These are phyloP conservation scores for Selaginella tamariscina DNA, from an alignment of 75 land plant genomes.

Conservation along the genomic window DNA sequence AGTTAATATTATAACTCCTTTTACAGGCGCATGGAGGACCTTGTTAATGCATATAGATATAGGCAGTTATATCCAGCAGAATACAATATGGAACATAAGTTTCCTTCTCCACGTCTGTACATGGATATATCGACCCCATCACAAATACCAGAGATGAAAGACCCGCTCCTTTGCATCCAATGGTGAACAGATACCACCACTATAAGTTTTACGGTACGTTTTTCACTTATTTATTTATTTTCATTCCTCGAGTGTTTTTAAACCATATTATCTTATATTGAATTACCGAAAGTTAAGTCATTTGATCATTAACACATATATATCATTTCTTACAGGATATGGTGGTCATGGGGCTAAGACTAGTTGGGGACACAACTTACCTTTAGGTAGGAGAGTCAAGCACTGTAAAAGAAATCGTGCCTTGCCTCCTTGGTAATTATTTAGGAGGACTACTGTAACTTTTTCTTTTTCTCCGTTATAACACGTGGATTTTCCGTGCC, in stretches of 20 bases:
- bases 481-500: conserved; percentile 4
- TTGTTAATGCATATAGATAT: background rate
- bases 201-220: background rate
- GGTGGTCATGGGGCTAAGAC: background rate
- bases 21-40: background rate
- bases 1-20: no score
- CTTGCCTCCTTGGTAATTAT: background rate
- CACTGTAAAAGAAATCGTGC: background rate
- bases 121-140: no score
- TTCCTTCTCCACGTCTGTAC: background rate
- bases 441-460: background rate
- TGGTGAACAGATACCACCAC: background rate
- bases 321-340: background rate
- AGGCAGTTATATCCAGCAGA: background rate
- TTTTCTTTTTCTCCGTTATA: background rate
- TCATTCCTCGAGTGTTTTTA: background rate
- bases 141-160: background rate
- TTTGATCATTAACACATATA: no score
- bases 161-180: background rate
- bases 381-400: background rate
- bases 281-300: no score
- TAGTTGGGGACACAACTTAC: background rate
- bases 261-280: no score
- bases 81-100: background rate
- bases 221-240: no score